Evolutionary conservation across 208 protist species (phyloP), one percentile per base, ranked within the genome.

Genomic region (Trypanosoma rangeli): DNA sequence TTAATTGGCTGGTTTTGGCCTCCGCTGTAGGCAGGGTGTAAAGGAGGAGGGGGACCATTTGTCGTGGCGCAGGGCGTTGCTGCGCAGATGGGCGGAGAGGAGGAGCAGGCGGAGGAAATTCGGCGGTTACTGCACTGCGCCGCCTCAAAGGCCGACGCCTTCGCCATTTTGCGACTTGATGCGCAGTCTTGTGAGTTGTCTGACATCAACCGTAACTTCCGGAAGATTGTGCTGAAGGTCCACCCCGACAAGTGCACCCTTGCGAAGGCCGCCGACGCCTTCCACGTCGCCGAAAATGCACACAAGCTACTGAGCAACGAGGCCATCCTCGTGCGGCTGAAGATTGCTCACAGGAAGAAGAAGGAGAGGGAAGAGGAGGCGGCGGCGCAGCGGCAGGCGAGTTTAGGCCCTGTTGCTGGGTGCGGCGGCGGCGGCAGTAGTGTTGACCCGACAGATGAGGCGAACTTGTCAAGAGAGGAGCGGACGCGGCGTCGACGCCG

Each of bases 191-290:
- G 84, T 63, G 83, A 81, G 35, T 22, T 90, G 10, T 26, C 57
- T 8, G 87, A 90, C 57, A 82, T 97, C n/a, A 90, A 85, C 50
- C 79, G 80, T 56, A 81, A 53, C 48, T 97, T 87, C 62, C 82
- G 84, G n/a, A 63, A 57, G 39, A 87, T 97, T 54, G 87, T 86
- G n/a, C 66, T 97, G 18, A 79, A 91, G 28, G 76, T 97, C 18
- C 92, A 97, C 70, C 92, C 92, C 13, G 92, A 97, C 71, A 97
- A 97, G 86, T 97, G 92, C 79, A 74, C 65, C 22, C 79, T 94
- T 26, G 72, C 85, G 20, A 76, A 89, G 56, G 85, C 87, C 58
- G 69, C 79, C 13, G 89, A 91, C 42, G 92, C 92, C 29, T 97
- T 97, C 55, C 78, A 89, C 53, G 78, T 86, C 5, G 92, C 86